Conservation (phyloP, 768 basidiomycete species). For the Goffeauzyma gilvescens region DNA sequence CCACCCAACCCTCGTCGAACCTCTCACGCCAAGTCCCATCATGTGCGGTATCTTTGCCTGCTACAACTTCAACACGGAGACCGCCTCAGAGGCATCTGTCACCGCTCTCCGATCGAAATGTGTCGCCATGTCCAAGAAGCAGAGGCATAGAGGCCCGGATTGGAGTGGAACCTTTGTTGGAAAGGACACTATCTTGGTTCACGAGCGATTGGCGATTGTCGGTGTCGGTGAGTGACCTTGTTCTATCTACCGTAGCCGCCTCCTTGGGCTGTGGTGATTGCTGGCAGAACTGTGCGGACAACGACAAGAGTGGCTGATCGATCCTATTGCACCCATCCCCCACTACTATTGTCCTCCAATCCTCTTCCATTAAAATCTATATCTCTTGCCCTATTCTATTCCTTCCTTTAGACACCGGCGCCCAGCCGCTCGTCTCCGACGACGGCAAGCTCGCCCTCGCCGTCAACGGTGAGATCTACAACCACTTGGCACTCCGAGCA, state of each 20-base stretch:
- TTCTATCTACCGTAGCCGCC: too few relatives aligned
- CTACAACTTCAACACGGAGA: slow-evolving; percentile 50
- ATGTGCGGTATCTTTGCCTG: slow-evolving; percentile 91
- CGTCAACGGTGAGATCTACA: slow-evolving; percentile 99
- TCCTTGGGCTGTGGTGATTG: background rate
- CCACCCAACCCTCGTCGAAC: too few relatives aligned
- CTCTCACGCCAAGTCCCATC: slow-evolving; percentile 9
- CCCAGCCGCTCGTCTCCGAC: slow-evolving; percentile 75
- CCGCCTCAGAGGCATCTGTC: slow-evolving; percentile 36
- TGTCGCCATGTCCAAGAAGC: slow-evolving; percentile 70
- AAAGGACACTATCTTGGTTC: slow-evolving; percentile 61
- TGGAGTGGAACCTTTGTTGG: slow-evolving; percentile 94
- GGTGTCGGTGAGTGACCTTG: slow-evolving; percentile 89
- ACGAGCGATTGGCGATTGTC: slow-evolving; percentile 92
- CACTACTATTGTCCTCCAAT: background rate
- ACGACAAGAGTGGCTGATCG: background rate
- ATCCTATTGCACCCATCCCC: background rate
- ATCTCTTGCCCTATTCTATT: background rate
- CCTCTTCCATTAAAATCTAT: background rate
- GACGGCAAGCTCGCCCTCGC: slow-evolving; percentile 67
- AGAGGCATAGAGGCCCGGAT: slow-evolving; percentile 88
- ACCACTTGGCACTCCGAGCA: slow-evolving; percentile 65
- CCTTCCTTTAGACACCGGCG: slow-evolving; percentile 58
- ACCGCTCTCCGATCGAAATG: slow-evolving; percentile 48
- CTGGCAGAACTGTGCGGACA: background rate